phyloP scores from a whole-genome alignment of 75 land plant species.

The Pinus taeda region DNA sequence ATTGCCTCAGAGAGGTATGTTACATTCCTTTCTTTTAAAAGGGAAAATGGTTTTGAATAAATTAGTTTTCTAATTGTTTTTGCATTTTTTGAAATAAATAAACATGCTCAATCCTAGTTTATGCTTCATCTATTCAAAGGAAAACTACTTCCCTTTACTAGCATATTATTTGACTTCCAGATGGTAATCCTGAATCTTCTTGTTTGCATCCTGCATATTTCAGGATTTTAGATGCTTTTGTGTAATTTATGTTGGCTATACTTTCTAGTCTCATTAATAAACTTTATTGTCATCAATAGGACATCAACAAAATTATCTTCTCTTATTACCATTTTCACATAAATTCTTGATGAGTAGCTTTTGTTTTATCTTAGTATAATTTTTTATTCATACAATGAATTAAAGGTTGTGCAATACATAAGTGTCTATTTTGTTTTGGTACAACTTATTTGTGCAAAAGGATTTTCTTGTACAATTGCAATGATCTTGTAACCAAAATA shows the following conservation, averaged over 20 bases:
- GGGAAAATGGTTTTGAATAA: neutral
- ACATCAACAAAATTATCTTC: too few relatives aligned
- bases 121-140: neutral
- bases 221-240: neutral
- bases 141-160: neutral
- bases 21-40: neutral
- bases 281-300: too few relatives aligned
- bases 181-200: neutral
- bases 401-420: neutral
- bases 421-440: neutral
- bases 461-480: neutral
- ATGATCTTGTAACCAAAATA: too few relatives aligned
- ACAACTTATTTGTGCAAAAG: neutral
- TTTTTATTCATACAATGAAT: neutral
- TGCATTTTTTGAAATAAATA: neutral
- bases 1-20: conserved; percentile 80
- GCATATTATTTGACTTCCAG: neutral
- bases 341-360: too few relatives aligned
- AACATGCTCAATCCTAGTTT: neutral
- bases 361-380: too few relatives aligned
- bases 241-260: too few relatives aligned
- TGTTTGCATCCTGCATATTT: neutral
- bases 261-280: too few relatives aligned
- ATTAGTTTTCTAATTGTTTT: neutral
- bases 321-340: too few relatives aligned